These are phyloP conservation scores for Debaryomyces maramus DNA, from an alignment of 805 yeast genomes.

Conservation along the genomic window DNA sequence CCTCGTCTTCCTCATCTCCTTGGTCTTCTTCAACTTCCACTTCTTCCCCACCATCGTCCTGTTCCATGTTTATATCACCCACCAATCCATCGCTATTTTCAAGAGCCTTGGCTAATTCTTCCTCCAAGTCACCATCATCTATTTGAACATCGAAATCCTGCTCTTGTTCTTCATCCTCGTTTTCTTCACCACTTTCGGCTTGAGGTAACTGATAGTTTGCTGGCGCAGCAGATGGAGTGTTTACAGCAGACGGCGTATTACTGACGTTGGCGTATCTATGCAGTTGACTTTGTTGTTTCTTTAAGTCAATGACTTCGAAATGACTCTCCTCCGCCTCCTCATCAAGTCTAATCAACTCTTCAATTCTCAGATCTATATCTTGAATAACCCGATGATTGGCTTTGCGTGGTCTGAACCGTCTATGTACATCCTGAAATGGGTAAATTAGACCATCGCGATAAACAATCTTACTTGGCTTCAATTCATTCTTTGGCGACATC, in stretches of 20 bases:
- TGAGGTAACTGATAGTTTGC: slow-evolving; percentile 6
- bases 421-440: slow-evolving; percentile 70
- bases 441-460: slow-evolving; percentile 81
- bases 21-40: slow-evolving; percentile 36
- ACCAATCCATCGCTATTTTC: slow-evolving; percentile 34
- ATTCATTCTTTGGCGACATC: slow-evolving; percentile 34
- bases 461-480: slow-evolving; percentile 46
- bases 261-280: slow-evolving; percentile 19
- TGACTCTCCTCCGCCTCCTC: slow-evolving; percentile 79
- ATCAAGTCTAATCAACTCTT: slow-evolving; percentile 71
- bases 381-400: slow-evolving; percentile 71
- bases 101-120: slow-evolving; percentile 58
- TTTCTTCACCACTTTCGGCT: slow-evolving; percentile 11
- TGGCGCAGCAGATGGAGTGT: slow-evolving; percentile 24
- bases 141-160: slow-evolving; percentile 32
- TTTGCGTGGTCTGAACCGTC: slow-evolving; percentile 69
- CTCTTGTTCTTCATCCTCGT: slow-evolving; percentile 27
- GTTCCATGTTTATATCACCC: slow-evolving; percentile 13
- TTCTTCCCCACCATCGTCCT: slow-evolving; percentile 8
- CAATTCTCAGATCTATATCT: slow-evolving; percentile 75
- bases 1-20: slow-evolving; percentile 47
- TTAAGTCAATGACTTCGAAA: slow-evolving; percentile 68
- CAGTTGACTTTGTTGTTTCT: slow-evolving; percentile 32
- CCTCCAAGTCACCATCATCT: slow-evolving; percentile 55
- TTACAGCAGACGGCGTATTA: slow-evolving; percentile 25